Evolutionary conservation across 1,284 basidiomycete genomes (phyloP), one percentile per base, ranked within the genome.

Genomic region (Cryptococcus deneoformans): DNA sequence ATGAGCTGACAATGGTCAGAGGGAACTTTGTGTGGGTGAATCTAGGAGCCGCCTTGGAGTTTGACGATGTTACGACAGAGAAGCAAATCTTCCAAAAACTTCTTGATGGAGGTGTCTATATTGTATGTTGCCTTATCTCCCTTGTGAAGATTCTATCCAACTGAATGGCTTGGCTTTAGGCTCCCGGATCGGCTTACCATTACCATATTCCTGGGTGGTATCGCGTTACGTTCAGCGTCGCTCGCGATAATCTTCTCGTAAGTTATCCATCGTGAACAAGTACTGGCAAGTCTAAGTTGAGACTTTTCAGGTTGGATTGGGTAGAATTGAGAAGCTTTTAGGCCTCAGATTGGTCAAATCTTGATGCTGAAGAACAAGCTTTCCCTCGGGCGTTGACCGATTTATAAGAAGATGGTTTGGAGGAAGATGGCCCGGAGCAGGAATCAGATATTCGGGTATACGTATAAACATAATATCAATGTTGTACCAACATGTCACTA

Each of bases 1-100:
- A 29, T 20, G 40, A 35, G 16, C 48, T 16, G 7, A 38, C 8
- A 29, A 0, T 12, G 14, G 12, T 2, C 45, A 72, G 70, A 1
- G 76, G 76, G 12, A 69, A 77, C 56, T 78, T 76, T 60, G 62
- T 71, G 20, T 76, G 74, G 75, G 71, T 76, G 46, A 64, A 77
- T 52, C 54, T 77, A 3, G 75, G 72, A 11, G 60, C 44, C 2
- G 54, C 58, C 11, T 54, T 78, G 7, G 72, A 68, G 2, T 76
- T 72, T 61, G 50, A 50, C 29, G 68, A 69, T 29, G 63, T 62
- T 0, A 55, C 45, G 8, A 68, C 67, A 56, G 75, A 77, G 65
- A 75, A 73, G 63, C 63, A 60, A 46, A 65, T 76, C 11, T 78
- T 78, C 62, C 73, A 77, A 61, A 61, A 54, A 29, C 58, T 77